Evolutionary conservation across 2,329 filamentous ascomycete species (phyloP).

Genomic region (Elsinoe necatrix): DNA sequence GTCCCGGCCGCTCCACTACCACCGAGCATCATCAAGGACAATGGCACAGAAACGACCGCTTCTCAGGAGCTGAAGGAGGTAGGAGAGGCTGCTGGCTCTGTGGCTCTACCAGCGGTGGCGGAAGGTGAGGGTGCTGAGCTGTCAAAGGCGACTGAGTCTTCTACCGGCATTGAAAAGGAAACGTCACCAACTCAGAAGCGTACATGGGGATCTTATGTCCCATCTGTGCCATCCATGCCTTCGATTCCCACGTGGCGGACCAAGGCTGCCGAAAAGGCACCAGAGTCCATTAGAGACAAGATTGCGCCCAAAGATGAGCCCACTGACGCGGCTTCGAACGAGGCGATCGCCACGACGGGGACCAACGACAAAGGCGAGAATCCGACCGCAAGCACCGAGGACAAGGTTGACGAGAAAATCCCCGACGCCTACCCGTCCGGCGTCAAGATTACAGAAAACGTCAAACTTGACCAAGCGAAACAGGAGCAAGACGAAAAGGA

Average conservation of each 20-base stretch:
- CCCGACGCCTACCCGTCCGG: slow-evolving; percentile 23
- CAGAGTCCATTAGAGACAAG: slow-evolving; percentile 5
- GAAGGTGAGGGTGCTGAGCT: slow-evolving; percentile 27
- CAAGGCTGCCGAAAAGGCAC: slow-evolving; percentile 23
- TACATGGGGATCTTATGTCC: slow-evolving; percentile 31
- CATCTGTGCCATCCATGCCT: slow-evolving; percentile 18
- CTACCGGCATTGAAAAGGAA: slow-evolving; percentile 19
- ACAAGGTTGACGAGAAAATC: slow-evolving; percentile 30
- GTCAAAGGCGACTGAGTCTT: slow-evolving; percentile 16
- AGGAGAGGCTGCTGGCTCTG: slow-evolving; percentile 19
- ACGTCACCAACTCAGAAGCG: slow-evolving; percentile 30
- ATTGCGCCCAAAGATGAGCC: not conserved
- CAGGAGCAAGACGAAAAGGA: slow-evolving; percentile 57
- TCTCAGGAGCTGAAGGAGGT: slow-evolving; percentile 19
- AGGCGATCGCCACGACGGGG: not conserved
- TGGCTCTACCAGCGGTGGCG: slow-evolving; percentile 8
- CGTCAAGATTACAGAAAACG: slow-evolving; percentile 26
- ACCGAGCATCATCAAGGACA: slow-evolving; percentile 28
- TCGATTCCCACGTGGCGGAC: slow-evolving; percentile 21
- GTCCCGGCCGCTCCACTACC: slow-evolving; percentile 37
- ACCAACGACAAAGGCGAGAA: slow-evolving; percentile 1
- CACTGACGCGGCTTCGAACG: not conserved
- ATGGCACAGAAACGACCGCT: slow-evolving; percentile 27
- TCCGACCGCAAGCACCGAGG: not conserved
- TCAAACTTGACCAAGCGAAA: slow-evolving; percentile 32